These are phyloP conservation scores for Inonotus hispidus DNA, from an alignment of 1,284 basidiomycete genomes.

Conservation along the genomic window DNA sequence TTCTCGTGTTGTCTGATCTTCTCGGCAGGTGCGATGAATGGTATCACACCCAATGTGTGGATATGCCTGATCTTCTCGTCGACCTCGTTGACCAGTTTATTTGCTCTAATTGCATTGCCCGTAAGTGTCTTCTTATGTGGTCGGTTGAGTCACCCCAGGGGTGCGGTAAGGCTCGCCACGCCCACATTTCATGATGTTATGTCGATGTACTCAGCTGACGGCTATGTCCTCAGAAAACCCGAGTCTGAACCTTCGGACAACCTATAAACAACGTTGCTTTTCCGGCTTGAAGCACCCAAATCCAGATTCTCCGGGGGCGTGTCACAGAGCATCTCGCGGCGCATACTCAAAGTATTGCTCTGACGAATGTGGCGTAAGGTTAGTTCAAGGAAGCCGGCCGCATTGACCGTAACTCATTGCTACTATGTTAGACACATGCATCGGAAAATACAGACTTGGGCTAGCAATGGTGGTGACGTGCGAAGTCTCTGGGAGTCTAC, in stretches of 20 bases:
- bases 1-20: not conserved
- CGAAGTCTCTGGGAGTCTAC: constrained; percentile 66
- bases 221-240: constrained; percentile 46
- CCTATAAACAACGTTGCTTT: constrained; percentile 73
- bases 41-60: constrained; percentile 80
- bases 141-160: not conserved
- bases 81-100: constrained; percentile 85
- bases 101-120: constrained; percentile 68
- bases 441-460: constrained; percentile 52
- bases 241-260: constrained; percentile 55
- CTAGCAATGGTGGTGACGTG: constrained; percentile 52
- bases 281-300: constrained; percentile 55
- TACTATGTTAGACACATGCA: constrained; percentile 39
- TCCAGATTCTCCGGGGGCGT: constrained; percentile 57
- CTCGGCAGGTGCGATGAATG: constrained; percentile 74
- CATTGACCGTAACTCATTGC: not conserved
- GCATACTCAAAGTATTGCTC: constrained; percentile 83
- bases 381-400: not conserved
- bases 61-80: constrained; percentile 70
- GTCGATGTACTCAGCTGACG: constrained; percentile 13
- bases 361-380: constrained; percentile 68
- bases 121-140: constrained; percentile 39
- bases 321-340: constrained; percentile 72
- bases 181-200: not conserved
- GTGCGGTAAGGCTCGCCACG: not conserved